These are phyloP conservation scores for Miscanthus lutarioriparius DNA, from an alignment of 176 grass and related monocot genomes.

Conservation along the genomic window DNA sequence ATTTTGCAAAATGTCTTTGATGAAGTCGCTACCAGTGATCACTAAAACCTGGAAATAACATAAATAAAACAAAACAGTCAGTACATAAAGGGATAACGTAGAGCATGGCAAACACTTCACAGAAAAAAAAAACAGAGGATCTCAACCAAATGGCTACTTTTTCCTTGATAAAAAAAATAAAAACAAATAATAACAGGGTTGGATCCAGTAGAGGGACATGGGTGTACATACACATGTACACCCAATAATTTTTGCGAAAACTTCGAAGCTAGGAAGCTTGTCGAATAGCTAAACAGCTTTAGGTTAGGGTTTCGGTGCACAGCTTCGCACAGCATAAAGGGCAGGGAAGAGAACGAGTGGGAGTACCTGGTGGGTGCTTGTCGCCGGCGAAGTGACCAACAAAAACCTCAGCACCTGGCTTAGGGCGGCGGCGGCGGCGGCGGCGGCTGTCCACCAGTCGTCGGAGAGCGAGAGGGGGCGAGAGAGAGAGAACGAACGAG, in stretches of 20 bases:
- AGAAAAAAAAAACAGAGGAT: background rate
- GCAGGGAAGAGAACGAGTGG: background rate
- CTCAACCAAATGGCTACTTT: background rate
- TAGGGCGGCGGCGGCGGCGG: background rate
- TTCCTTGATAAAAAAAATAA: background rate
- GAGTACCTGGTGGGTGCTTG: background rate
- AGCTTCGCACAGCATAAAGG: background rate
- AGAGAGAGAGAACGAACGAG: background rate
- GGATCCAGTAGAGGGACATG: background rate
- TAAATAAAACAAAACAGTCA: background rate
- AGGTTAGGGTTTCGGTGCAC: background rate
- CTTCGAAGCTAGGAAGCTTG: background rate
- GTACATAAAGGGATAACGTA: background rate
- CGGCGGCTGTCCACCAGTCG: background rate
- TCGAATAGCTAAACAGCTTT: background rate
- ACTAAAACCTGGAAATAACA: slow-evolving; percentile 37
- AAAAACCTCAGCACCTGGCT: background rate
- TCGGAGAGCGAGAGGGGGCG: background rate
- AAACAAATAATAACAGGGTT: background rate
- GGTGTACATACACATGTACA: background rate
- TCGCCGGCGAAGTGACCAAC: background rate
- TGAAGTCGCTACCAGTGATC: slow-evolving; percentile 22
- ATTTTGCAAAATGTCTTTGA: slow-evolving; percentile 58
- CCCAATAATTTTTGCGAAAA: background rate
- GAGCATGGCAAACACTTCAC: background rate